These are phyloP conservation scores for Diaporthe humulicola DNA, from an alignment of 2,329 filamentous ascomycete species.

Conservation along the genomic window DNA sequence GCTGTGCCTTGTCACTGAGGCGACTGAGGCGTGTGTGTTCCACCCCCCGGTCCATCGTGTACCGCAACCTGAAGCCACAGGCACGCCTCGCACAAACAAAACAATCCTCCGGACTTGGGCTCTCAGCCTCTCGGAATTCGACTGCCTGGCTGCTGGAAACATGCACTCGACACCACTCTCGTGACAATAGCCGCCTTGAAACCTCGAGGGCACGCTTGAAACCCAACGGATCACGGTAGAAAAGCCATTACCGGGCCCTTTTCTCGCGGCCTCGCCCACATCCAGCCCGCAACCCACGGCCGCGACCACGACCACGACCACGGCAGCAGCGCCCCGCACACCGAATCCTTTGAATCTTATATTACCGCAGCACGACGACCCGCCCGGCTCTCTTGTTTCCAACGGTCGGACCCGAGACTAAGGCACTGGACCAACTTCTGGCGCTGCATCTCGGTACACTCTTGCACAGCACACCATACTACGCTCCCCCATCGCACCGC, in stretches of 20 bases:
- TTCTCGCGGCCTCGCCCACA: constrained; percentile 28
- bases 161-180: constrained; percentile 29
- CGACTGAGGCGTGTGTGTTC: constrained; percentile 26
- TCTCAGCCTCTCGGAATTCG: constrained; percentile 35
- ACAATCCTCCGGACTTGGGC: constrained; percentile 29
- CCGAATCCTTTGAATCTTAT: constrained; percentile 30
- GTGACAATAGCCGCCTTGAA: constrained; percentile 36
- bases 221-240: constrained; percentile 28
- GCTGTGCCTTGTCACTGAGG: constrained; percentile 31
- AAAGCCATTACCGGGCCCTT: constrained; percentile 32
- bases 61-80: constrained; percentile 30
- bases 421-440: neutral
- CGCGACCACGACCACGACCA: constrained; percentile 23
- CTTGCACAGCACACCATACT: constrained; percentile 33
- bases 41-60: constrained; percentile 29
- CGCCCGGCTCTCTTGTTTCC: constrained; percentile 22
- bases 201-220: constrained; percentile 35
- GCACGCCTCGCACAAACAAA: constrained; percentile 27
- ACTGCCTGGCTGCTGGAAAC: constrained; percentile 33
- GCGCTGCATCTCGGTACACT: constrained; percentile 27
- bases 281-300: constrained; percentile 25
- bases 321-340: constrained; percentile 22
- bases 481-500: constrained; percentile 30
- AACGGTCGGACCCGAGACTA: constrained; percentile 22
- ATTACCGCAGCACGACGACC: constrained; percentile 11